Evolutionary conservation across 1,139 yeast species (phyloP), one percentile per base, ranked within the genome.

Genomic region (Suhomyces ambrosiae): DNA sequence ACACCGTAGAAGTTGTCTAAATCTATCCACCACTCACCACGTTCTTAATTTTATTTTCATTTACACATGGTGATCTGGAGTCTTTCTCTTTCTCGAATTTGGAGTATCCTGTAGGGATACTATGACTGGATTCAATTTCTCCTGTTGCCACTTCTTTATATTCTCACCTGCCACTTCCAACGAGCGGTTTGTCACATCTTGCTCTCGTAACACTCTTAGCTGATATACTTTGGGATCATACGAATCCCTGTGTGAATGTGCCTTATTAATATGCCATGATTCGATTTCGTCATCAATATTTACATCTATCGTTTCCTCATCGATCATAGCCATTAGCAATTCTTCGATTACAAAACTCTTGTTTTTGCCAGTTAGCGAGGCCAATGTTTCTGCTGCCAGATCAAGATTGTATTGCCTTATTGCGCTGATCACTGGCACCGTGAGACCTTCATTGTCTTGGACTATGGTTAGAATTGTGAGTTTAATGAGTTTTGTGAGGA

Each of bases 231-330:
- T 43, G 2, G 52, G 45, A 42, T 64, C 62, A 44, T 51, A 67
- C 12, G 66, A 55, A 45, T 69, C 74, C 32, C 74, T 49, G 11
- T 58, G 40, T 7, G 49, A 46, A 7, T 35, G 28, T 16, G 58
- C 47, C 14, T 47, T 53, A 5, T 45, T 38, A 5, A 66, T 50
- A 4, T 40, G 41, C 30, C 68, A 45, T 4, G 40, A 19, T 1
- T 48, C 42, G 5, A 41, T 38, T 15, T 50, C 51, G 30, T 65
- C 65, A 42, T 68, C 68, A 6, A 70, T 60, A 36, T 52, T 56
- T 10, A 61, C 43, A 16, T 54, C 53, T 4, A 67, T 50, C 5
- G 53, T 38, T 2, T 54, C 53, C 11, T 56, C 52, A 32, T 60
- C 63, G 32, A 57, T 48, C 56, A 62, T 51, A 3, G 46, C 36